Evolutionary conservation across 108 stramenopile genomes (phyloP).

Genomic region (Epipyxis sp.): DNA sequence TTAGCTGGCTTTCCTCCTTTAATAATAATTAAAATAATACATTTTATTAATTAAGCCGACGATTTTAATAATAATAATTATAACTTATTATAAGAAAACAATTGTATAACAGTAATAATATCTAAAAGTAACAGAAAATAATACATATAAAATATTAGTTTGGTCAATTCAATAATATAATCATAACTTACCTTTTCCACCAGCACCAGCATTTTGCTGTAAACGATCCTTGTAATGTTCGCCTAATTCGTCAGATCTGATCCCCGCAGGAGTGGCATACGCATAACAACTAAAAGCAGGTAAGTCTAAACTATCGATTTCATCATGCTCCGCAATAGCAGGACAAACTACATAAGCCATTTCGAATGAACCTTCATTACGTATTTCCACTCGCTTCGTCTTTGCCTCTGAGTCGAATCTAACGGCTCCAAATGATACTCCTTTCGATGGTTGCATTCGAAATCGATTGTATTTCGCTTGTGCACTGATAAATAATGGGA

Average conservation of each 20-base stretch:
- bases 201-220: conserved; percentile 15
- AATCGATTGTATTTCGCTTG: conserved; percentile 42
- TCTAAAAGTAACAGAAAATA: too few relatives aligned
- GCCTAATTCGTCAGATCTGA: conserved; percentile 32
- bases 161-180: too few relatives aligned
- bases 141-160: too few relatives aligned
- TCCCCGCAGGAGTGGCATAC: conserved; percentile 42
- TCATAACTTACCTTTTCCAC: not conserved
- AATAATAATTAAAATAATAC: too few relatives aligned
- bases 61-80: too few relatives aligned
- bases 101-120: too few relatives aligned
- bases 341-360: conserved; percentile 38
- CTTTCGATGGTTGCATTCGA: conserved; percentile 54
- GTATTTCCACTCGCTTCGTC: conserved; percentile 47
- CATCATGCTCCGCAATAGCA: conserved; percentile 30
- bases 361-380: conserved; percentile 59
- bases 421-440: conserved; percentile 57
- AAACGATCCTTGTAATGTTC: conserved; percentile 5
- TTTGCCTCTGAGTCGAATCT: conserved; percentile 48
- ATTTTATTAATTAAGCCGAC: too few relatives aligned
- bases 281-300: conserved; percentile 17
- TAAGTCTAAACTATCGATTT: conserved; percentile 13
- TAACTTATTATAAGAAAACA: too few relatives aligned
- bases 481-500: conserved; percentile 43
- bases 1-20: conserved; percentile 23